phyloP scores from a whole-genome alignment of 73 alveolate species.

The Paramecium caudatum region DNA sequence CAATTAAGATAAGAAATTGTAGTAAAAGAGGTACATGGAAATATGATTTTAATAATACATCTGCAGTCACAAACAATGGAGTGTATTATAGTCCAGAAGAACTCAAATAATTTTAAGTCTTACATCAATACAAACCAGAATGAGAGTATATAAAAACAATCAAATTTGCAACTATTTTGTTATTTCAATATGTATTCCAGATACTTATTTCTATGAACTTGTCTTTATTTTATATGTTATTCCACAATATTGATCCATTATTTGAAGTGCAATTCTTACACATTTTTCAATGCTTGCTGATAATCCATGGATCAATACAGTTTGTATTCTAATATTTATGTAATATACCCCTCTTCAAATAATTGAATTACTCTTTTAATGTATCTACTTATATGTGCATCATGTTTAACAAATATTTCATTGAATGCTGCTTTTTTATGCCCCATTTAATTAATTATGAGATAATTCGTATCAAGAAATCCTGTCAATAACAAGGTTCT shows the following conservation, averaged over 20 bases:
- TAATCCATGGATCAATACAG: slow-evolving; percentile 44
- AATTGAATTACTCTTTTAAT: slow-evolving; percentile 42
- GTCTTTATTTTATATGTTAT: slow-evolving; percentile 53
- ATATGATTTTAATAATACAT: slow-evolving; percentile 62
- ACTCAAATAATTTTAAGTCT: background rate
- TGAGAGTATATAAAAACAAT: background rate
- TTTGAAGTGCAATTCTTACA: slow-evolving; percentile 54
- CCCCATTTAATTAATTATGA: no score
- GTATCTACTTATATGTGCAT: slow-evolving; percentile 58
- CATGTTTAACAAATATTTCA: slow-evolving; percentile 55
- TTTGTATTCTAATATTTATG: background rate
- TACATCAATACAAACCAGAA: background rate
- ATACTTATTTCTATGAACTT: background rate
- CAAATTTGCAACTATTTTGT: slow-evolving; percentile 6
- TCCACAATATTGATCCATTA: slow-evolving; percentile 56
- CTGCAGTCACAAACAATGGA: slow-evolving; percentile 70
- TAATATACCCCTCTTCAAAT: slow-evolving; percentile 56
- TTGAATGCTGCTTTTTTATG: slow-evolving; percentile 48
- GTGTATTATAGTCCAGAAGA: slow-evolving; percentile 63
- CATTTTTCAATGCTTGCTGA: slow-evolving; percentile 62
- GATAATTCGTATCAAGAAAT: slow-evolving; percentile 48
- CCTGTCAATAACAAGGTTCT: slow-evolving; percentile 6
- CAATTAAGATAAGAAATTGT: slow-evolving; percentile 75
- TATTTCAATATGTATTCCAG: slow-evolving; percentile 53
- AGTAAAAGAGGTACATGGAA: slow-evolving; percentile 78